Evolutionary conservation across 257 asterid genomes (phyloP).

Genomic region (Lantana camara): DNA sequence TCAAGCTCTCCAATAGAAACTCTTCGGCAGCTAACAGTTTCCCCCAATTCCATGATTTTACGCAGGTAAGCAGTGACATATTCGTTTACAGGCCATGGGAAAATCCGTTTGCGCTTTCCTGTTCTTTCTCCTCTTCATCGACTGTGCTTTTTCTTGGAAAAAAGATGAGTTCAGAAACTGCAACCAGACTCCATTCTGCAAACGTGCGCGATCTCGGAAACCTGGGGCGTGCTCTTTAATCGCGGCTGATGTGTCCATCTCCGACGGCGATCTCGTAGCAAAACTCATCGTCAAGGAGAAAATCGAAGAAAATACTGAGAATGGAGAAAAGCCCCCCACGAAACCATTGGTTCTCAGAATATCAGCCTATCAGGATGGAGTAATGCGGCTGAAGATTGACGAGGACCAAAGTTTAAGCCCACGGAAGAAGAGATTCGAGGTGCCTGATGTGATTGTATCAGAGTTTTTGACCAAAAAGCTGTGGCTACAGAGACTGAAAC

Average conservation of each 20-base stretch:
- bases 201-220: conserved; percentile 79
- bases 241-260: conserved; percentile 67
- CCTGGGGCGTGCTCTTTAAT: conserved; percentile 60
- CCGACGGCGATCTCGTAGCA: conserved; percentile 85
- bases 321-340: conserved; percentile 28
- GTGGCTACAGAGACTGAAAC: conserved; percentile 69
- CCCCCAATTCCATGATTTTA: conserved; percentile 31
- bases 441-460: conserved; percentile 82
- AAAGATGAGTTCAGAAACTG: conserved; percentile 93
- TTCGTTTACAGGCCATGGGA: conserved; percentile 32
- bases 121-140: conserved; percentile 40
- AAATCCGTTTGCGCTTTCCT: conserved; percentile 25
- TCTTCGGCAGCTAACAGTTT: conserved; percentile 14
- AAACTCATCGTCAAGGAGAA: conserved; percentile 51
- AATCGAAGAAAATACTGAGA: conserved; percentile 33
- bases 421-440: conserved; percentile 94
- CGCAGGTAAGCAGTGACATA: conserved; percentile 5
- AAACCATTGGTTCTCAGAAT: conserved; percentile 67
- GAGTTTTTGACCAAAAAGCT: conserved; percentile 71
- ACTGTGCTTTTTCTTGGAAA: conserved; percentile 70
- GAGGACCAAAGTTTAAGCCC: conserved; percentile 71
- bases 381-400: conserved; percentile 84
- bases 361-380: conserved; percentile 87
- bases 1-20: background rate
- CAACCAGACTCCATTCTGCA: conserved; percentile 93